phyloP scores from a whole-genome alignment of 1,284 basidiomycete genomes.

The Apiotrichum akiyoshidainum region DNA sequence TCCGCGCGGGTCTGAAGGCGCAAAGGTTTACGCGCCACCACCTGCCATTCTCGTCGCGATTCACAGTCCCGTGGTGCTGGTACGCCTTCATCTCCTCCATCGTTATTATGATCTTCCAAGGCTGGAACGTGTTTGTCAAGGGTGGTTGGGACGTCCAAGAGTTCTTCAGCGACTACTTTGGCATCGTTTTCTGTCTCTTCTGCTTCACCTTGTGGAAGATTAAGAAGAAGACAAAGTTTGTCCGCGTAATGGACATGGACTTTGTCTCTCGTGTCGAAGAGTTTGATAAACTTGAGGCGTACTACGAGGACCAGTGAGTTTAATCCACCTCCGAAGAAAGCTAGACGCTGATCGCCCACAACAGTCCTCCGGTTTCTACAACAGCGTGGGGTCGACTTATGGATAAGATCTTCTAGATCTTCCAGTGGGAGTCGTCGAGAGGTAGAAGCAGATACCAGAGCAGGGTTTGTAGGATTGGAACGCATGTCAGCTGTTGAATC shows the following conservation, averaged over 20 bases:
- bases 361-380: too few relatives aligned
- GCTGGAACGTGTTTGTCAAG: slow-evolving; percentile 20
- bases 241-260: slow-evolving; percentile 12
- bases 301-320: slow-evolving; percentile 8
- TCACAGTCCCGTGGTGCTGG: slow-evolving; percentile 12
- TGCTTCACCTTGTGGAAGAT: slow-evolving; percentile 22
- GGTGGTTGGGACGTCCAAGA: slow-evolving; percentile 16
- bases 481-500: too few relatives aligned
- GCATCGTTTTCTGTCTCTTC: slow-evolving; percentile 15
- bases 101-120: slow-evolving; percentile 17
- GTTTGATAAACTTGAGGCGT: slow-evolving; percentile 16
- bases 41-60: slow-evolving; percentile 13
- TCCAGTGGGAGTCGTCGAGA: too few relatives aligned
- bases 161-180: slow-evolving; percentile 20
- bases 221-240: slow-evolving; percentile 7
- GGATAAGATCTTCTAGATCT: too few relatives aligned
- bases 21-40: slow-evolving; percentile 2
- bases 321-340: too few relatives aligned
- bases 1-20: not conserved
- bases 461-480: too few relatives aligned
- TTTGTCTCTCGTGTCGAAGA: slow-evolving; percentile 12
- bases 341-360: too few relatives aligned
- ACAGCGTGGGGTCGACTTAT: too few relatives aligned
- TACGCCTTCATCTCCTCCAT: slow-evolving; percentile 9
- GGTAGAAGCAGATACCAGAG: too few relatives aligned